Conservation (phyloP, 73 alveolate genomes). For the Halteria grandinella region DNA sequence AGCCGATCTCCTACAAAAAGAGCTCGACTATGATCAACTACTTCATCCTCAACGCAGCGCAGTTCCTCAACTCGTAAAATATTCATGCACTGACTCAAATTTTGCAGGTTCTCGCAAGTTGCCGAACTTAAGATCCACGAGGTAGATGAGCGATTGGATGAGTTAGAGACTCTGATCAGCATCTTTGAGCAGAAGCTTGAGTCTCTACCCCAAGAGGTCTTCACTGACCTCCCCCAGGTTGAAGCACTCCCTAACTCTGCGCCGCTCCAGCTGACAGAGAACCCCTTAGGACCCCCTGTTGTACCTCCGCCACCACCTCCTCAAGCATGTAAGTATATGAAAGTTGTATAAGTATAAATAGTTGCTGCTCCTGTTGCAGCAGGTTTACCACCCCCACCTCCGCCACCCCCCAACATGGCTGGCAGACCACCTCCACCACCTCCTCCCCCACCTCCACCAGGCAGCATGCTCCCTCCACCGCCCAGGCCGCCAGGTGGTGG, state of each 20-base stretch:
- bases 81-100: neutral
- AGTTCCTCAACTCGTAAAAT: slow-evolving; percentile 44
- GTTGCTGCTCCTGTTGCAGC: slow-evolving; percentile 41
- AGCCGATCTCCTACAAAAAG: slow-evolving; percentile 43
- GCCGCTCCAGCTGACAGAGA: slow-evolving; percentile 19
- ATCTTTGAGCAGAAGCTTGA: slow-evolving; percentile 34
- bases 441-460: slow-evolving; percentile 43
- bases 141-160: slow-evolving; percentile 44
- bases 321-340: slow-evolving; percentile 15
- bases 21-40: slow-evolving; percentile 19
- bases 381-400: slow-evolving; percentile 44
- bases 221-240: slow-evolving; percentile 36
- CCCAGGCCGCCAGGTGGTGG: too few relatives aligned
- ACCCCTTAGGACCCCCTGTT: slow-evolving; percentile 36
- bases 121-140: slow-evolving; percentile 41
- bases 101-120: slow-evolving; percentile 35
- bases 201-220: slow-evolving; percentile 40
- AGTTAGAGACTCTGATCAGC: slow-evolving; percentile 29
- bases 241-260: neutral
- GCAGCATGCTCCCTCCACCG: slow-evolving; percentile 5
- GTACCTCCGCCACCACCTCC: slow-evolving; percentile 56
- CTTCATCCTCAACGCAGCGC: slow-evolving; percentile 29
- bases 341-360: neutral
- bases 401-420: slow-evolving; percentile 57
- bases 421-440: slow-evolving; percentile 40